These are phyloP conservation scores for Pseudogymnoascus sp. DNA, from an alignment of 2,329 filamentous ascomycete species.

Conservation along the genomic window DNA sequence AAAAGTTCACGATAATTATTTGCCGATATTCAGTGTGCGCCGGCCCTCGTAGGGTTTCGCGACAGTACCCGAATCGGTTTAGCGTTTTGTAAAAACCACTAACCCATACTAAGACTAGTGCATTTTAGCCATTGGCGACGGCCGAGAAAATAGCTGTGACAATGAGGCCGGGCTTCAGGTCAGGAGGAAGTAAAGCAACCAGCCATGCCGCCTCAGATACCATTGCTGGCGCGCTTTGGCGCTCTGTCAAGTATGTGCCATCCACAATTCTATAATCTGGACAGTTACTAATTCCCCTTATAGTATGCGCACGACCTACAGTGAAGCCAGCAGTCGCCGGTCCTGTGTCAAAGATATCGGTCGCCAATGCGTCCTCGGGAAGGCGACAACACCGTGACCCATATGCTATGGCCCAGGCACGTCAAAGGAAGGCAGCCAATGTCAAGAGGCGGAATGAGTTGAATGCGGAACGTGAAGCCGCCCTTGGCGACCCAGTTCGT, in stretches of 20 bases:
- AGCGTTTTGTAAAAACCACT: background rate
- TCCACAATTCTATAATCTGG: background rate
- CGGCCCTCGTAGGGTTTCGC: conserved; percentile 4
- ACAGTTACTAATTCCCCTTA: conserved; percentile 14
- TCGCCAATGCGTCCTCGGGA: conserved; percentile 55
- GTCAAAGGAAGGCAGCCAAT: conserved; percentile 78
- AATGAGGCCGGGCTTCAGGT: background rate
- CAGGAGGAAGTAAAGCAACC: conserved; percentile 10
- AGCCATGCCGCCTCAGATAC: conserved; percentile 60
- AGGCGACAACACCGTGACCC: conserved; percentile 68
- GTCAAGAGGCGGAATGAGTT: conserved; percentile 66
- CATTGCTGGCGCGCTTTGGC: conserved; percentile 50
- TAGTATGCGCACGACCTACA: conserved; percentile 54
- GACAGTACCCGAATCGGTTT: background rate
- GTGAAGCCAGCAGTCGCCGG: conserved; percentile 39
- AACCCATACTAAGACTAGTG: background rate
- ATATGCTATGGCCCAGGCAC: conserved; percentile 71
- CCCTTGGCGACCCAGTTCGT: conserved; percentile 68
- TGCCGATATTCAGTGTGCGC: conserved; percentile 20
- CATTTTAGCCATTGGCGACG: background rate
- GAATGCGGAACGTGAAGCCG: conserved; percentile 51
- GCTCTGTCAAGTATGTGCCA: conserved; percentile 48
- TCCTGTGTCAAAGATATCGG: conserved; percentile 52
- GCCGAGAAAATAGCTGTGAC: conserved; percentile 9
- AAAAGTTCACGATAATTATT: conserved; percentile 24